Evolutionary conservation across 1,139 yeast species (phyloP).

Genomic region (Yamadazyma spencermartinsiae): DNA sequence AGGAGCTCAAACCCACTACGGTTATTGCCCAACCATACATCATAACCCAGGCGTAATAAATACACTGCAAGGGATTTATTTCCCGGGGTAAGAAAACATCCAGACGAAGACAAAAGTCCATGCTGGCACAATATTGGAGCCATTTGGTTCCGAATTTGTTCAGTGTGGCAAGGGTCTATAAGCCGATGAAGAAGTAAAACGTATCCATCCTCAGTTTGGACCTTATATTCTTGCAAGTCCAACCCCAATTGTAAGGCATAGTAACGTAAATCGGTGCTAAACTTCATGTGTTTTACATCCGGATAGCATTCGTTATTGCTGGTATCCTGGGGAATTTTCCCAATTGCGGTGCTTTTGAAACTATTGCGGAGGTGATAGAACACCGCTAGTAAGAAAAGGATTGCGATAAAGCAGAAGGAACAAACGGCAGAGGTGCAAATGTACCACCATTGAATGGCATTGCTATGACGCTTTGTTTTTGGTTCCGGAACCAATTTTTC

Average conservation of each 20-base stretch:
- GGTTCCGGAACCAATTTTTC: slow-evolving; percentile 21
- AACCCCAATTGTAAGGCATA: slow-evolving; percentile 64
- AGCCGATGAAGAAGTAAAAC: slow-evolving; percentile 64
- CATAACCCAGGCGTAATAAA: slow-evolving; percentile 65
- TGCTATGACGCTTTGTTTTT: slow-evolving; percentile 18
- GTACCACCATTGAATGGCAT: slow-evolving; percentile 20
- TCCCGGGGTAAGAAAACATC: slow-evolving; percentile 80
- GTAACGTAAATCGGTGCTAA: slow-evolving; percentile 47
- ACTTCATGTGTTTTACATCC: slow-evolving; percentile 28
- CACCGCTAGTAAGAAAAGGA: slow-evolving; percentile 27
- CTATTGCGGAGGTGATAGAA: slow-evolving; percentile 27
- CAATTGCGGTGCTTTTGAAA: slow-evolving; percentile 20
- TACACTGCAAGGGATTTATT: slow-evolving; percentile 69
- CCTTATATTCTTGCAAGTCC: slow-evolving; percentile 55
- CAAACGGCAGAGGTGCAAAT: slow-evolving; percentile 28
- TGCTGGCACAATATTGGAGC: slow-evolving; percentile 77
- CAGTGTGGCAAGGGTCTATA: slow-evolving; percentile 49
- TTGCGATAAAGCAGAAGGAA: slow-evolving; percentile 29
- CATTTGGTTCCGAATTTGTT: slow-evolving; percentile 24
- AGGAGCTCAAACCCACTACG: slow-evolving; percentile 79
- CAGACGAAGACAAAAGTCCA: slow-evolving; percentile 85
- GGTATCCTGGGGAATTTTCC: slow-evolving; percentile 18
- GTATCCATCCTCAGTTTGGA: slow-evolving; percentile 82
- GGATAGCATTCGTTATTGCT: slow-evolving; percentile 29
- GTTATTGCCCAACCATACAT: slow-evolving; percentile 94